These are phyloP conservation scores for Ceratobasidium sp. DNA, from an alignment of 1,284 basidiomycete genomes.

Conservation along the genomic window DNA sequence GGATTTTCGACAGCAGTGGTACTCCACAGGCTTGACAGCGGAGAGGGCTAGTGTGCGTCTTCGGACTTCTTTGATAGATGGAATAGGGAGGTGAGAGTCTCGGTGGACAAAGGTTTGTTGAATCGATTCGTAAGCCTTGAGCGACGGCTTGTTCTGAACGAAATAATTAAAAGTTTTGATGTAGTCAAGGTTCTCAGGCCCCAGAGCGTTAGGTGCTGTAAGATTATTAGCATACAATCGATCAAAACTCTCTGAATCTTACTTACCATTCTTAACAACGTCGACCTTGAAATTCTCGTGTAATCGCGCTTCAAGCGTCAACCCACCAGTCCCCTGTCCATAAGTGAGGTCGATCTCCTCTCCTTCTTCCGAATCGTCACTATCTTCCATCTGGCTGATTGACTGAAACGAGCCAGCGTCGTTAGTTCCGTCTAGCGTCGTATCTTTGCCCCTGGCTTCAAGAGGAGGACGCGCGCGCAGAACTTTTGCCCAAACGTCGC, in stretches of 20 bases:
- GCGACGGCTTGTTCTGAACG: conserved; percentile 7
- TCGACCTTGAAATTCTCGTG: not conserved
- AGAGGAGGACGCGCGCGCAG: not conserved
- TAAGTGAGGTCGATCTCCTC: not conserved
- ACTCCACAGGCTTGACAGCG: no score
- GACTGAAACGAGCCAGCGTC: not conserved
- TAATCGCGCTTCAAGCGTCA: not conserved
- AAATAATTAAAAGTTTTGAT: conserved; percentile 2
- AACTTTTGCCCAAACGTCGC: not conserved
- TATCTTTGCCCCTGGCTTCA: not conserved
- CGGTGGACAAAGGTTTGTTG: not conserved
- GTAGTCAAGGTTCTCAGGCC: not conserved
- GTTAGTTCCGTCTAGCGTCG: not conserved
- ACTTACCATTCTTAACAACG: not conserved
- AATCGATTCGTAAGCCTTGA: not conserved
- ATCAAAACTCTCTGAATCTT: not conserved
- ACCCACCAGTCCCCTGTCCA: not conserved
- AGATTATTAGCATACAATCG: not conserved
- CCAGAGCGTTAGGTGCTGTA: not conserved
- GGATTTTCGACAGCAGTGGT: no score
- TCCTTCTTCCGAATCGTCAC: not conserved
- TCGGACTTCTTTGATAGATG: no score
- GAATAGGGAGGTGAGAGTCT: not conserved
- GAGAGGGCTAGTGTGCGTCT: no score
- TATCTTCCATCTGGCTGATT: not conserved